phyloP scores from a whole-genome alignment of 1,284 basidiomycete species.

The Cryptococcus sp. region DNA sequence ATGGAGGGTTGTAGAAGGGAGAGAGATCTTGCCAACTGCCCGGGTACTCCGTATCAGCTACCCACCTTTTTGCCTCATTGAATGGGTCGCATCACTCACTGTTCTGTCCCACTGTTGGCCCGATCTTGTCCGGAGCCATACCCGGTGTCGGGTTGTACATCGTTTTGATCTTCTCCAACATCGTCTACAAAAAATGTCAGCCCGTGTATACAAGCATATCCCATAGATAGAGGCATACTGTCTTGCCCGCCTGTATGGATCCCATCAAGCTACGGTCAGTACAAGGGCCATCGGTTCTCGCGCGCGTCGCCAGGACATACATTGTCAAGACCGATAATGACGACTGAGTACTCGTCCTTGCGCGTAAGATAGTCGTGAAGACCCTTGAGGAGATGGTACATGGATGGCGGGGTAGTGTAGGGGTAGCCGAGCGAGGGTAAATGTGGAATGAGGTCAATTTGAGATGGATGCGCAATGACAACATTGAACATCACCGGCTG shows the following conservation, averaged over 20 bases:
- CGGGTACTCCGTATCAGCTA: background rate
- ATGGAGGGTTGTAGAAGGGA: conserved; percentile 85
- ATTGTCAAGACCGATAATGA: conserved; percentile 71
- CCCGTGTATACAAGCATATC: background rate
- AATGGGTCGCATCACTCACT: conserved; percentile 59
- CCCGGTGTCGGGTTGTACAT: conserved; percentile 80
- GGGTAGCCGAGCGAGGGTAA: background rate
- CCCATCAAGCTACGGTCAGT: conserved; percentile 2
- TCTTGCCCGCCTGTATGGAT: conserved; percentile 69
- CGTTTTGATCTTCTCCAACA: conserved; percentile 88
- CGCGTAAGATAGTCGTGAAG: conserved; percentile 82
- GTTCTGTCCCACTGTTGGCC: conserved; percentile 90
- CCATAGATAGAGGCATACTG: conserved; percentile 54
- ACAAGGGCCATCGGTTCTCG: background rate
- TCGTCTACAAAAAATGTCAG: conserved; percentile 57
- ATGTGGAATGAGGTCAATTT: background rate
- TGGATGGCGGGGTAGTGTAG: conserved; percentile 10
- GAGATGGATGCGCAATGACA: conserved; percentile 1
- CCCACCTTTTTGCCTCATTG: background rate
- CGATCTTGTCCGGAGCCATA: conserved; percentile 81
- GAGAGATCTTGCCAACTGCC: conserved; percentile 80
- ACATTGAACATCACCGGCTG: background rate
- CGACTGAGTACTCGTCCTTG: conserved; percentile 89
- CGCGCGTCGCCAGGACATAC: conserved; percentile 25
- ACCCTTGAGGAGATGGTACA: conserved; percentile 90